Evolutionary conservation across 495 filamentous ascomycete genomes (phyloP), one percentile per base, ranked within the genome.

Genomic region (Sordaria brevicollis): DNA sequence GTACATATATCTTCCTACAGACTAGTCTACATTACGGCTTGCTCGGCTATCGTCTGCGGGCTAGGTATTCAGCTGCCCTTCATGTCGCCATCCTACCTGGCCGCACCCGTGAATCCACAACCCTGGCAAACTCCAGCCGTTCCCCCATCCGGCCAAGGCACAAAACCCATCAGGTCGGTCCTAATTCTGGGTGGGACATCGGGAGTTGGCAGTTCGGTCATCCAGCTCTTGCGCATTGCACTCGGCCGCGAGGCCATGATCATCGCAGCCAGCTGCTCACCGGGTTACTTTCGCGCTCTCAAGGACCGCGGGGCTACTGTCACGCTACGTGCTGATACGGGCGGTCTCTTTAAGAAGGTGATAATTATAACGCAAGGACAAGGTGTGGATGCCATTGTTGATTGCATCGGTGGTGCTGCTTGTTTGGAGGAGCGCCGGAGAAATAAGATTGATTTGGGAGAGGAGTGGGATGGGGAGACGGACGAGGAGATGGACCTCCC

Each of bases 101-200:
- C n/a, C n/a, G n/a, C n/a, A n/a, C n/a, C n/a, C n/a, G n/a, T n/a
- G n/a, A 38, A 38, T 13, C 36, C 36, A 38, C 39, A 9, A 41
- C 17, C n/a, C n/a, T n/a, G n/a, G n/a, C 35, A 36, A 3, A 1
- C 65, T 19, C 8, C 41, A 2, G 31, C 41, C 0, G 21, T 69
- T 62, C 41, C 54, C 68, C 68, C 0, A 36, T 69, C 17, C 38
- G 33, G 6, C 15, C 68, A 33, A 17, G 31, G 17, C 36, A 25
- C 3, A n/a, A n/a, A 1, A 15, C 68, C n/a, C 67, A 35, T 70
- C 33, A 73, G 74, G 37, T 79, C 80, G 0, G 70, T 83, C 57
- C 80, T 84, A 10, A 72, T 85, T 19, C 68, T 85, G 0, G 83
- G 83, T 66, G 83, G 80, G 21, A 79, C 77, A 69, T 83, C 83